Evolutionary conservation across 164 flowering plant genomes (phyloP), one percentile per base, ranked within the genome.

Genomic region (Vitis rotundifolia): DNA sequence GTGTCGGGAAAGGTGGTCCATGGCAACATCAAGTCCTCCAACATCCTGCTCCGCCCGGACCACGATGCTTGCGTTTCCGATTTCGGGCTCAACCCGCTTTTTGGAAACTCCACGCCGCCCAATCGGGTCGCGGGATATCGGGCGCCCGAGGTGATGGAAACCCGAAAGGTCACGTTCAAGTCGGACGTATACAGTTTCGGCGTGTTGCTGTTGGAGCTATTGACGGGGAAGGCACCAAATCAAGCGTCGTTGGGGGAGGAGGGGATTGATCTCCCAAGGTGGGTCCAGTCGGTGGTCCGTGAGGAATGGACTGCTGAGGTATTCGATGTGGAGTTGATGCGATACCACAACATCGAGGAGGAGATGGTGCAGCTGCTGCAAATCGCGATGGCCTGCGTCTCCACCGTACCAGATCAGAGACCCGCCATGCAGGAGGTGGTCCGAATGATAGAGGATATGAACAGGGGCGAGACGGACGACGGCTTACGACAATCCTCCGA

Each of bases 231-330:
- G 64, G 84, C 99, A 3, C 98, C 99, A 4, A 95, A 91, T 65
- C 98, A 93, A 67, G 97, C 94, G 0, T 89, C 96, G 49, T 61
- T 91, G 49, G 97, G 97, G 0, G 99, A 93, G 15, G 98, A 95
- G 59, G 99, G 98, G 13, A 90, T 93, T 54, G 99, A 95, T 72
- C 81, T 95, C 47, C 99, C 99, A 0, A 66, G 99, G 73, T 95
- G 99, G 99, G 99, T 95, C 15, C 97, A 91, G 74, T 91, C 97
- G 11, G 99, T 95, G 49, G 99, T 94, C 2, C 68, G 97, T 12
- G 99, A 94, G 77, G 99, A 94, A 73, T 94, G 99, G 99, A 94
- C 99, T 15, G 97, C 98, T 3, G 99, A 94, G 84, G 99, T 94
- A 7, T 94, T 94, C 69, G 99, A 94, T 51, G 92, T 80, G 67